Evolutionary conservation across 306 rosid genomes (phyloP).

Genomic region (Hippophae gyantsensis): DNA sequence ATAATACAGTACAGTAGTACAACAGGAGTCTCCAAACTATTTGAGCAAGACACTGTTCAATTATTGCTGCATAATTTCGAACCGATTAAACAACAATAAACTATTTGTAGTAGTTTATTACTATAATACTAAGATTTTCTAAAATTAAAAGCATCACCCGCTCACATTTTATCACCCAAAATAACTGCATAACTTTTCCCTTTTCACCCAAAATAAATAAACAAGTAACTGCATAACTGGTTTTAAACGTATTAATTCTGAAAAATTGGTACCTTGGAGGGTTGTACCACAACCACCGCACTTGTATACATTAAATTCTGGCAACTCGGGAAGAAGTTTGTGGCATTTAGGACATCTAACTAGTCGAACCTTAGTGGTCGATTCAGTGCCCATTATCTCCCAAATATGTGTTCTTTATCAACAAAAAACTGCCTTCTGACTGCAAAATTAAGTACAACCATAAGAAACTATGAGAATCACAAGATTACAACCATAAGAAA

Average conservation of each 20-base stretch:
- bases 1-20: too few relatives aligned
- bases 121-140: too few relatives aligned
- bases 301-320: slow-evolving; percentile 44
- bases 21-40: too few relatives aligned
- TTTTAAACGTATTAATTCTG: too few relatives aligned
- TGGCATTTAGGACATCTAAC: slow-evolving; percentile 79
- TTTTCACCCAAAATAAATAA: not conserved
- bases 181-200: not conserved
- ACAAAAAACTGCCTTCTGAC: slow-evolving; percentile 14
- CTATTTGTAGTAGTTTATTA: too few relatives aligned
- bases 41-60: too few relatives aligned
- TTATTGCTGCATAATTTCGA: too few relatives aligned
- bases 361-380: slow-evolving; percentile 44
- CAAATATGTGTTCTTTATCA: slow-evolving; percentile 13
- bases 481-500: slow-evolving; percentile 10
- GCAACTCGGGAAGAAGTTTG: slow-evolving; percentile 50
- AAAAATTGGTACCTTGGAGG: slow-evolving; percentile 52
- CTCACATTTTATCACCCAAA: not conserved
- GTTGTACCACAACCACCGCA: slow-evolving; percentile 76
- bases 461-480: slow-evolving; percentile 12
- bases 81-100: too few relatives aligned
- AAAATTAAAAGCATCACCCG: too few relatives aligned
- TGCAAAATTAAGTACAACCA: slow-evolving; percentile 3
- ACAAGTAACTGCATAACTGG: too few relatives aligned
- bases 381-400: slow-evolving; percentile 36